A percentile compares a stretch with the other conserved stretches of the same genome.
Evolutionary conservation across 192 early-diverging fungal species (phyloP).

Genomic region (Backusella macrospora): DNA sequence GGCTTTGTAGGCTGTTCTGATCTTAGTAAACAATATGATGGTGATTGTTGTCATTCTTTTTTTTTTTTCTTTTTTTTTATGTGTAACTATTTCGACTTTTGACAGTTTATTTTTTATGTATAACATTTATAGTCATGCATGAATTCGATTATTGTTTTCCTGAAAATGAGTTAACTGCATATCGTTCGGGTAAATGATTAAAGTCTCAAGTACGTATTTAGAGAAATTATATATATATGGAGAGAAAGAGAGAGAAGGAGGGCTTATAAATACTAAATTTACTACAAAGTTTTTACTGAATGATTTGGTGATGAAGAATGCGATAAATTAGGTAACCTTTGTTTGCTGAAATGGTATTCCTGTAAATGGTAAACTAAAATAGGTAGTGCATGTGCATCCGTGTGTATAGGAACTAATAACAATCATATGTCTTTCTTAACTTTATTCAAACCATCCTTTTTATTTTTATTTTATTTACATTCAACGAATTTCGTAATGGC

Average conservation of each 20-base stretch:
- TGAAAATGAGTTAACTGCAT: conserved; percentile 97
- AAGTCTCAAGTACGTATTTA: conserved; percentile 57
- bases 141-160: conserved; percentile 96
- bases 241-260: not conserved
- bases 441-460: not conserved
- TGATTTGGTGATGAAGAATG: conserved; percentile 93
- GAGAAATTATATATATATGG: not conserved
- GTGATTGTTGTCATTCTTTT: conserved; percentile 43
- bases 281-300: conserved; percentile 83
- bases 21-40: conserved; percentile 83
- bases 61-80: not conserved
- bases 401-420: no score
- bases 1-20: conserved; percentile 98
- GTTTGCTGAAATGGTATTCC: conserved; percentile 92
- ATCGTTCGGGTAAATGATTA: conserved; percentile 70
- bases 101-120: not conserved
- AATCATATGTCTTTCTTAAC: no score
- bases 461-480: conserved; percentile 53
- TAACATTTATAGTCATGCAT: conserved; percentile 45
- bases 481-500: conserved; percentile 97
- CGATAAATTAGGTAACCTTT: conserved; percentile 87
- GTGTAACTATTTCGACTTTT: not conserved
- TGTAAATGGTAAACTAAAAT: conserved; percentile 66
- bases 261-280: conserved; percentile 7
- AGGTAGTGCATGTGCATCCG: no score